Evolutionary conservation across 345 rosid genomes (phyloP), one percentile per base, ranked within the genome.

Genomic region (Pistacia atlantica): DNA sequence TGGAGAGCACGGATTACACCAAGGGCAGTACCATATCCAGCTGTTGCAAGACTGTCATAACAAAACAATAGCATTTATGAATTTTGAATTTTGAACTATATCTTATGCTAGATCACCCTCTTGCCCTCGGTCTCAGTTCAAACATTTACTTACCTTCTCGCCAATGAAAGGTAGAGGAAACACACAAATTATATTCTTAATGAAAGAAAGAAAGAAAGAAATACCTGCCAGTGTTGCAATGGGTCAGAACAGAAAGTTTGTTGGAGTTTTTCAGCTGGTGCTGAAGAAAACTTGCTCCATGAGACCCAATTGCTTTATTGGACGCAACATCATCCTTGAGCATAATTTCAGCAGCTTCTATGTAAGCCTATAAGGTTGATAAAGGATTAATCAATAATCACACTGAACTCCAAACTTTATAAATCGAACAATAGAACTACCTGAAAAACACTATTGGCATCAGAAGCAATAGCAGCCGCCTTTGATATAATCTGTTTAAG

Each of bases 201-300:
- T 38, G 54, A 67, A 42, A 42, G 46, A 25, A 75, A 12, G 60
- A 52, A 54, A 64, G 8, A 60, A 79, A 49, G 35, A 64, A 33
- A 64, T 71, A 94, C 98, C 98, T 95, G 80, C 98, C 98, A 48
- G 99, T 96, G 78, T 96, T 96, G 91, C 99, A 96, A 86, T 93
- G 99, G 61, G 99, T 96, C 76, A 96, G 78, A 79, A 96, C 84
- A 54, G 90, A 90, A 55, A 93, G 82, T 81, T 75, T 84, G 14
- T 80, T 74, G 7, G 84, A 77, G 75, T 83, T 81, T 73, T 85
- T 82, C 77, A 78, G 77, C 28, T 83, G 88, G 33, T 84, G 76
- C 78, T 78, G 84, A 78, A 96, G 66, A 71, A 90, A 87, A 71
- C 74, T 82, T 18, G 93, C 91, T 72, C 99, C 99, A 74, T 80